Base-by-base conservation (phyloP, 2,329 filamentous ascomycete species). In the Fusarium staphyleae region DNA sequence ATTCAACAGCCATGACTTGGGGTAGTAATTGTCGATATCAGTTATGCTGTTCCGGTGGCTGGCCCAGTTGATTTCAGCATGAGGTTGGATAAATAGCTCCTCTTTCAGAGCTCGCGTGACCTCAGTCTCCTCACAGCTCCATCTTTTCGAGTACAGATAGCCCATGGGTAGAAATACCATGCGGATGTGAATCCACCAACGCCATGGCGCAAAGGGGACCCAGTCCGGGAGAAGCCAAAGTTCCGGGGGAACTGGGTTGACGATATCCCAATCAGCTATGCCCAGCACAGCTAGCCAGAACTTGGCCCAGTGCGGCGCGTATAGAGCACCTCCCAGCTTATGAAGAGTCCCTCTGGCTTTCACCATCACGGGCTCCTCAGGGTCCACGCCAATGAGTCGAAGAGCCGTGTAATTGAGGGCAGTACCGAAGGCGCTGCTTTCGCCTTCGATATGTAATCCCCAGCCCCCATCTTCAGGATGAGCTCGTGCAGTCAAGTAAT, bases 141-240 rank as follows among this genome's bases (percentile, higher is more conserved):
- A 97, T 59, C 81, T 81, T 77, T 89, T 91, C 0, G 92, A 96
- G 78, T 89, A 96, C 34, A 98, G 74, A 69, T 89, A 97, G 1
- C 89, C 87, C 91, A 98, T 97, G 5, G 93, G 89, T 41, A 96
- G 72, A 68, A 93, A 96, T n/a, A 99, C 93, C 74, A 90, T 87
- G n/a, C 95, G 91, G 74, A 97, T 97, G 67, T 99, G 95, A 67
- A 98, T 90, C 93, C 93, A 97, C 93, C 93, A 97, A 62, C 91
- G 81, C 91, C 92, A 96, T 0, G 93, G 93, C 5, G 91, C 87
- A 68, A 96, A 82, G 1, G 93, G 93, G 3, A 91, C 82, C 91
- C 91, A 96, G 72, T 96, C 90, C 0, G 93, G 93, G 3, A 97
- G 77, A 33, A 96, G 80, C 95, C 95, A 99, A 36, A 98, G 73